Base-by-base conservation (phyloP, 768 basidiomycete genomes). In the Sistotremastrum niveocremeum region DNA sequence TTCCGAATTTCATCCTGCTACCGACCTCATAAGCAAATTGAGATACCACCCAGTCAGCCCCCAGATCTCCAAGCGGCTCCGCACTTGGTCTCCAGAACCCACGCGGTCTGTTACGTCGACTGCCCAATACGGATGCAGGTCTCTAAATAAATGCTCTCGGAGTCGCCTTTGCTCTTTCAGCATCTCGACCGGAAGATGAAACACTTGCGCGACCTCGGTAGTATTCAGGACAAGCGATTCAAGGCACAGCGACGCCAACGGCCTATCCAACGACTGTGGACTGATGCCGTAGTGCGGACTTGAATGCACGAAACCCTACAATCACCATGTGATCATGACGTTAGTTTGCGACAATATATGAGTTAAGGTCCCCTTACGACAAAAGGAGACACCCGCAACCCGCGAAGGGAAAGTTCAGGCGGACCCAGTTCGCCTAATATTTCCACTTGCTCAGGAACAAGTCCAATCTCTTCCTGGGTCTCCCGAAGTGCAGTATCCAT, bases 311-410 rank as follows among this genome's bases (percentile, higher is more conserved):
- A 71, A 72, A 3, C 69, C 72, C 72, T 67, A 49, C 3, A 30
- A 20, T 30, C 9, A 20, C 12, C 12, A 11, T 44, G 7, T 29
- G 9, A 35, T 30, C 31, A 31, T 8, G 32, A 30, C 31, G 29
- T 34, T 28, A 30, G 33, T 11, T 34, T 36, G 30, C 38, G 44
- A 42, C 36, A 42, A 32, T 37, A 10, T 28, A 35, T 20, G 34
- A 42, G 37, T 30, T 37, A 33, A 34, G 39, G 37, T n/a, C 4
- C 39, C 70, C 77, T 65, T 62, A 87, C 84, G 41, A 86, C 77
- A 54, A 74, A 81, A 30, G 84, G 83, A 77, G 79, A 84, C 6
- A 87, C 85, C 10, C 69, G 61, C 62, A 82, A 63, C 20, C 79
- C 77, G 11, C 64, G 59, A 32, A 78, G 63, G 48, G 75, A 81